Conservation (phyloP, 2,329 filamentous ascomycete genomes). For the Trichoderma brevicompactum region DNA sequence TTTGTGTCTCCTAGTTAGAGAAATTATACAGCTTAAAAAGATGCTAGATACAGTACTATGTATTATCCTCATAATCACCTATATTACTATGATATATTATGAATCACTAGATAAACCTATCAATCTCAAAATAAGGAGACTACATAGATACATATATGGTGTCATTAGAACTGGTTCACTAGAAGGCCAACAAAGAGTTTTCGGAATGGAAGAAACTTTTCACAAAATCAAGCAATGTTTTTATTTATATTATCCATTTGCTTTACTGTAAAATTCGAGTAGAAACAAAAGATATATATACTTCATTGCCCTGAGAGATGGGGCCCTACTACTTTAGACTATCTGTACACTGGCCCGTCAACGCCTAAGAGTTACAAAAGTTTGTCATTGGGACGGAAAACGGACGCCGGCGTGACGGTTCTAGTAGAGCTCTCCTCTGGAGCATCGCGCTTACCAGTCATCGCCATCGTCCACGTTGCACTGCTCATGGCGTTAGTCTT, state of each 20-base stretch:
- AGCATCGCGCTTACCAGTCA: not conserved
- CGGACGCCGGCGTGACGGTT: not conserved
- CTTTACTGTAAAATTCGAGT: not conserved
- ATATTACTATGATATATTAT: too few species aligned
- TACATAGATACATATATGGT: too few species aligned
- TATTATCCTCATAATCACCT: too few species aligned
- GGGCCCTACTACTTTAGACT: not conserved
- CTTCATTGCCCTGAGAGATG: not conserved
- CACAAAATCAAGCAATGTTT: too few species aligned
- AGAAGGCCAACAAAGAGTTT: too few species aligned
- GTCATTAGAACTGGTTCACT: too few species aligned
- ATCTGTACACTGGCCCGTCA: not conserved
- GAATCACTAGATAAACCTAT: too few species aligned
- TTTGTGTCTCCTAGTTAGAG: not conserved
- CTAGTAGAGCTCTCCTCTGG: not conserved
- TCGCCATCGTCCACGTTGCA: not conserved
- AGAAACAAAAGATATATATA: slow-evolving; percentile 1
- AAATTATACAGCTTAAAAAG: not conserved
- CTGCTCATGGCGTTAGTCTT: not conserved
- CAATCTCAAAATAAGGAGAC: too few species aligned
- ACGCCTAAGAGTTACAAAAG: not conserved
- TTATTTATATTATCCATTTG: not conserved
- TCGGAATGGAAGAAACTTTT: too few species aligned
- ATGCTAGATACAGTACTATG: not conserved
- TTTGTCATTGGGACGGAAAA: too few species aligned